Evolutionary conservation across 2,329 filamentous ascomycete species (phyloP), one percentile per base, ranked within the genome.

Genomic region (Aureobasidium pullulans): DNA sequence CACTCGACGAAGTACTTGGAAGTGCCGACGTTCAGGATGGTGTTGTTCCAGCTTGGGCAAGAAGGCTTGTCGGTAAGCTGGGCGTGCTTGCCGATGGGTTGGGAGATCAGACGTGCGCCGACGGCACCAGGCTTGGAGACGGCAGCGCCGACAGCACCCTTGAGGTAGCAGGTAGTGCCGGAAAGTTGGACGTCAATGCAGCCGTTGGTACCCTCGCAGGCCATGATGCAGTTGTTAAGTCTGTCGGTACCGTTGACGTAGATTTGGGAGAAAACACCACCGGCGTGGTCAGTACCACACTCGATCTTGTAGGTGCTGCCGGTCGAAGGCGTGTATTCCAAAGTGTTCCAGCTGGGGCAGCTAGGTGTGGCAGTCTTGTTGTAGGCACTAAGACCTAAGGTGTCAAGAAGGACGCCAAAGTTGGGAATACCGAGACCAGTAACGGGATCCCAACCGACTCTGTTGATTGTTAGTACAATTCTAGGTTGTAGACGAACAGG

Each of bases 371-470:
- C 23, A 9, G 48, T 60, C 47, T 40, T 39, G 57, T 47, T 60
- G 31, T 56, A 56, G 7, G 52, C 52, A 36, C 52, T 32, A n/a
- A 56, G 52, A 6, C 52, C 52, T 1, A 56, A 31, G 2, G 57
- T 37, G 5, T 50, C 47, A 19, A 58, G 52, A 31, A 60, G 15
- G 11, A 46, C 28, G 7, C 32, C 40, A 57, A 66, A 68, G 32
- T 68, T 61, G 2, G 66, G 66, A 7, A 64, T 66, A 4, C 69
- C 69, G 19, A 64, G 66, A 7, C 69, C 69, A 62, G 67, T 70
- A 5, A 70, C 68, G 10, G 68, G 63, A 62, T 71, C 69, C 69
- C 69, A 71, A 1, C 69, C 69, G 34, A 49, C 61, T 1, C 34
- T 36, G 34, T 36, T 13, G 34, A 36, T 6, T 2, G 6, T 36